Conservation (phyloP, 148 eudicot species). For the Cornus florida region DNA sequence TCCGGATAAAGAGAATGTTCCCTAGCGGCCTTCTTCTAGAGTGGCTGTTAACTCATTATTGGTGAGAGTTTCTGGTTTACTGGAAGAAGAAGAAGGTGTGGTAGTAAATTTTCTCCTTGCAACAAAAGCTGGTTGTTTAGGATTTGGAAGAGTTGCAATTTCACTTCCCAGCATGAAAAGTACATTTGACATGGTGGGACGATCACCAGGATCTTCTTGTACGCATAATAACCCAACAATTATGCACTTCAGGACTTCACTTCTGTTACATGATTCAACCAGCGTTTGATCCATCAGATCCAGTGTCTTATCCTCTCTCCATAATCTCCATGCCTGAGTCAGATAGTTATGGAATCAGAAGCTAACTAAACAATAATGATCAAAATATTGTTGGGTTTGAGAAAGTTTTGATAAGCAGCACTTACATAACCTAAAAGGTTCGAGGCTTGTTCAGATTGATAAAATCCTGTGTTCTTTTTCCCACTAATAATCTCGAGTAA, state of each 20-base stretch:
- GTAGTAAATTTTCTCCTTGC: background rate
- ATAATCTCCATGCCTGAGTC: conserved; percentile 23
- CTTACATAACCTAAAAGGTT: conserved; percentile 23
- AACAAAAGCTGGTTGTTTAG: conserved; percentile 27
- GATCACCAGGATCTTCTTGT: conserved; percentile 28
- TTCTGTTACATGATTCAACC: background rate
- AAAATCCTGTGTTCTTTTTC: conserved; percentile 16
- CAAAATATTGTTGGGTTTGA: no score
- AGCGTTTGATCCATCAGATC: conserved; percentile 10
- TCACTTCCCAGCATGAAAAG: conserved; percentile 16
- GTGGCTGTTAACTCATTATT: background rate
- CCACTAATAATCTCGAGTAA: conserved; percentile 22
- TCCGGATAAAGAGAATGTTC: no score
- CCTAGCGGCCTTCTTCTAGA: background rate
- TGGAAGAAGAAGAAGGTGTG: conserved; percentile 12
- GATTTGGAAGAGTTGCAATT: conserved; percentile 18
- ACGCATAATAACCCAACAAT: conserved; percentile 22
- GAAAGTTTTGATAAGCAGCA: background rate
- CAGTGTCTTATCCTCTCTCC: conserved; percentile 19
- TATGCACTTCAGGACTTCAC: conserved; percentile 24
- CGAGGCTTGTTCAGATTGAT: background rate
- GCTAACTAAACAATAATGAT: background rate
- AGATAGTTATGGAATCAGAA: background rate
- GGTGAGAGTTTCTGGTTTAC: conserved; percentile 6
- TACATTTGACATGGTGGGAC: conserved; percentile 23